phyloP scores from a whole-genome alignment of 768 basidiomycete species.

The Hygrocybe punicea region DNA sequence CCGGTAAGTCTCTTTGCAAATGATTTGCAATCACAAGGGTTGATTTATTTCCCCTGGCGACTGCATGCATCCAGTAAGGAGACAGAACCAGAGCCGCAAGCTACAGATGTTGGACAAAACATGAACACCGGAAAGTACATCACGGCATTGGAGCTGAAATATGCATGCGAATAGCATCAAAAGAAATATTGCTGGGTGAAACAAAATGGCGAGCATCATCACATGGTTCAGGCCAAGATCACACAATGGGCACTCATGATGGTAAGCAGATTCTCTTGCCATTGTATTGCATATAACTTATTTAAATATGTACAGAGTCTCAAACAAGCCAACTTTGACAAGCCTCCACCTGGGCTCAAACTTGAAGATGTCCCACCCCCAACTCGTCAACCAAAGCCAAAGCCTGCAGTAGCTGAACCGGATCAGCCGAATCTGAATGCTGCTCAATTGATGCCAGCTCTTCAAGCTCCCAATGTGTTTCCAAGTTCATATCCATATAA shows the following conservation, averaged over 20 bases:
- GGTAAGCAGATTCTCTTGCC: not conserved
- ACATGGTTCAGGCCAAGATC: not conserved
- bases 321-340: constrained; percentile 1
- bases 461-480: not conserved
- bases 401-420: not conserved
- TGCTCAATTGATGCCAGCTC: too few relatives aligned
- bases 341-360: not conserved
- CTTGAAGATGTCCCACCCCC: not conserved
- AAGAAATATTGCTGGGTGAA: constrained; percentile 1
- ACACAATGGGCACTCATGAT: constrained; percentile 3
- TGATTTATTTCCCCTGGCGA: not conserved
- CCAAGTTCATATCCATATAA: not conserved
- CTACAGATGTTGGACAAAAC: not conserved
- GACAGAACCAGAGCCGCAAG: not conserved
- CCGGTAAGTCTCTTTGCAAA: not conserved
- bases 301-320: not conserved
- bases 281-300: not conserved
- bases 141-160: constrained; percentile 3
- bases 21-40: not conserved
- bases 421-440: not conserved
- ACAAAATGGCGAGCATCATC: not conserved
- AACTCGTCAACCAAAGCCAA: not conserved
- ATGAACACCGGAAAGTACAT: not conserved
- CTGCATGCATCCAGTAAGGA: not conserved
- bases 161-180: not conserved